A percentile compares a stretch with the other conserved stretches of the same genome.
phyloP scores from a whole-genome alignment of 495 filamentous ascomycete genomes.

The Daldinia concentrica region DNA sequence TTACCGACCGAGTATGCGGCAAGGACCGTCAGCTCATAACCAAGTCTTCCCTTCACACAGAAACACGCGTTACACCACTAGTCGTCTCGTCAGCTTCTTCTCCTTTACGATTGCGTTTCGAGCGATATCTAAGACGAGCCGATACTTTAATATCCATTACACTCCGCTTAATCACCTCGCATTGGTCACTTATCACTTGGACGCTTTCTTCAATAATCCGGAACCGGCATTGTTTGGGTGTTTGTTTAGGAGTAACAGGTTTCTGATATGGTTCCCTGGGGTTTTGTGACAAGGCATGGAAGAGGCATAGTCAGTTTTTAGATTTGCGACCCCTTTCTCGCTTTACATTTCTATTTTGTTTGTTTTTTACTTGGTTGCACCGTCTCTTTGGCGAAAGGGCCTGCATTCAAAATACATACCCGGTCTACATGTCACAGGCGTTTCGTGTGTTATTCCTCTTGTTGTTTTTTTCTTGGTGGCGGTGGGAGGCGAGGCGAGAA shows the following conservation, averaged over 20 bases:
- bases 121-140: conserved; percentile 24
- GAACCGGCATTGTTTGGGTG: conserved; percentile 43
- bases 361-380: conserved; percentile 28
- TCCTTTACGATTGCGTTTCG: conserved; percentile 25
- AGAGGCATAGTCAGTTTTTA: conserved; percentile 37
- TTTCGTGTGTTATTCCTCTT: conserved; percentile 24
- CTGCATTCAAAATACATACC: conserved; percentile 42
- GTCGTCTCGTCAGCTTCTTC: conserved; percentile 20
- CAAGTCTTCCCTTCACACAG: conserved; percentile 17
- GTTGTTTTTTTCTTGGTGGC: conserved; percentile 1
- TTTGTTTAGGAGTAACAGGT: conserved; percentile 39
- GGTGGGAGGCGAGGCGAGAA: conserved; percentile 28
- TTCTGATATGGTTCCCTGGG: conserved; percentile 24
- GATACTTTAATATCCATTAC: conserved; percentile 32
- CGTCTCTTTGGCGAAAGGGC: conserved; percentile 36
- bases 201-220: conserved; percentile 32
- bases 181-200: conserved; percentile 26
- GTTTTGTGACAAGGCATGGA: conserved; percentile 27
- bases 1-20: conserved; percentile 5
- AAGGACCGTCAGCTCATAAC: background rate
- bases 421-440: conserved; percentile 40
- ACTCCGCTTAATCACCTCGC: conserved; percentile 35
- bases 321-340: conserved; percentile 22
- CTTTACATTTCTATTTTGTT: conserved; percentile 2
- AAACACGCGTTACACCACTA: conserved; percentile 25